These are phyloP conservation scores for Pythium volutum DNA, from an alignment of 352 stramenopile genomes.

Conservation along the genomic window DNA sequence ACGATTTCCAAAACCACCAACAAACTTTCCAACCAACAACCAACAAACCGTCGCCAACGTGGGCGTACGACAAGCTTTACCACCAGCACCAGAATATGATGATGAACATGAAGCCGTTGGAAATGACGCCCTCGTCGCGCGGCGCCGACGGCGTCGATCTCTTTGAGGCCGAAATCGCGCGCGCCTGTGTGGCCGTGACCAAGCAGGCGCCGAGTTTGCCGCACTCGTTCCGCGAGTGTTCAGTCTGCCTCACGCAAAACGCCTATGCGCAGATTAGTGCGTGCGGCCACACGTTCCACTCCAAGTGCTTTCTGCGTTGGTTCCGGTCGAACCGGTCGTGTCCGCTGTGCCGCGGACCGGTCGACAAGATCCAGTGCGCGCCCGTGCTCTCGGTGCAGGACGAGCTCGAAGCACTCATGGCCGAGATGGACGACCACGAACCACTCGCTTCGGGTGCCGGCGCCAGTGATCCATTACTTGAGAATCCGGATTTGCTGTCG, in stretches of 20 bases:
- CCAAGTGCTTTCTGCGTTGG: conserved; percentile 76
- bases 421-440: conserved; percentile 49
- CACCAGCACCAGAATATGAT: not conserved
- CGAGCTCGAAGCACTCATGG: conserved; percentile 77
- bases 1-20: no score
- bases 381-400: conserved; percentile 46
- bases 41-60: not conserved
- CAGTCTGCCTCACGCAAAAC: conserved; percentile 69
- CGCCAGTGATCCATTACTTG: conserved; percentile 3
- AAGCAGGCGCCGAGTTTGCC: conserved; percentile 43
- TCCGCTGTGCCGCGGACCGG: conserved; percentile 58
- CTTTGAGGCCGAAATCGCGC: conserved; percentile 64
- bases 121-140: not conserved
- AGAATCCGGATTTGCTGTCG: conserved; percentile 26
- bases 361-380: conserved; percentile 61
- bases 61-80: conserved; percentile 11
- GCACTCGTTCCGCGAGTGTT: conserved; percentile 64
- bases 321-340: conserved; percentile 73
- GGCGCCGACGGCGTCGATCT: conserved; percentile 42
- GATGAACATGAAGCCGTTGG: not conserved
- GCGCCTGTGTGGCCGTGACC: conserved; percentile 48
- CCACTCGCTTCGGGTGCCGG: not conserved
- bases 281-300: conserved; percentile 81
- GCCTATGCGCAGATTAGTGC: conserved; percentile 62
- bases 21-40: not conserved